Evolutionary conservation across 2,329 filamentous ascomycete genomes (phyloP).

Genomic region (Apiospora malaysiana): DNA sequence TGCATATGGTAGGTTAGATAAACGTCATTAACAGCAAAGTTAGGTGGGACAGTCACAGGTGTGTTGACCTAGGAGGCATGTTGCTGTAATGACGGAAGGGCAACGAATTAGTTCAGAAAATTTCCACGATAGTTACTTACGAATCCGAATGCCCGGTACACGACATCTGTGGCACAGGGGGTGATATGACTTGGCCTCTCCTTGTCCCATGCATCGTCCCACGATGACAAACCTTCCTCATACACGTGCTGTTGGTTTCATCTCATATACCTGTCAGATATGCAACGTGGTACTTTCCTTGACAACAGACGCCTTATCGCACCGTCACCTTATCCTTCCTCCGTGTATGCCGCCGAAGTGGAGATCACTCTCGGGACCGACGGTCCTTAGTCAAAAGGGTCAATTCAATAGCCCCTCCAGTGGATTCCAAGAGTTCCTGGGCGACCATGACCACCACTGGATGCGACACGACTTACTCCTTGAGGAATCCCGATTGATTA

Average conservation of each 20-base stretch:
- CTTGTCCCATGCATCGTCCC: background rate
- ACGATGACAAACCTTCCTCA: background rate
- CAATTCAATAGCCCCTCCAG: too few relatives aligned
- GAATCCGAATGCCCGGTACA: background rate
- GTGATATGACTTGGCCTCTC: background rate
- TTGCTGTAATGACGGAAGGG: too few relatives aligned
- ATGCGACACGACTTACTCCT: too few relatives aligned
- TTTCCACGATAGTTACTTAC: background rate
- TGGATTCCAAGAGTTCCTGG: too few relatives aligned
- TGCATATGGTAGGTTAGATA: background rate
- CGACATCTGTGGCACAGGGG: background rate
- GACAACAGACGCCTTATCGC: background rate
- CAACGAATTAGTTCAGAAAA: too few relatives aligned
- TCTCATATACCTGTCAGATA: background rate
- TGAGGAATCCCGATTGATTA: background rate
- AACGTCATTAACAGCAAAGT: background rate
- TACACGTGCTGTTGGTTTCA: background rate
- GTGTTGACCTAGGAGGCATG: background rate
- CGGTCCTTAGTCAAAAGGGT: background rate
- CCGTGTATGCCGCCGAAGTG: background rate
- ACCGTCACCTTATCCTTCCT: background rate
- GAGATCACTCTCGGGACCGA: background rate
- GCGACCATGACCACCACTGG: too few relatives aligned
- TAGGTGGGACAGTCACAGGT: background rate
- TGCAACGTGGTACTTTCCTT: background rate